These are phyloP conservation scores for Coleophoma cylindrospora DNA, from an alignment of 2,329 filamentous ascomycete species.

Conservation along the genomic window DNA sequence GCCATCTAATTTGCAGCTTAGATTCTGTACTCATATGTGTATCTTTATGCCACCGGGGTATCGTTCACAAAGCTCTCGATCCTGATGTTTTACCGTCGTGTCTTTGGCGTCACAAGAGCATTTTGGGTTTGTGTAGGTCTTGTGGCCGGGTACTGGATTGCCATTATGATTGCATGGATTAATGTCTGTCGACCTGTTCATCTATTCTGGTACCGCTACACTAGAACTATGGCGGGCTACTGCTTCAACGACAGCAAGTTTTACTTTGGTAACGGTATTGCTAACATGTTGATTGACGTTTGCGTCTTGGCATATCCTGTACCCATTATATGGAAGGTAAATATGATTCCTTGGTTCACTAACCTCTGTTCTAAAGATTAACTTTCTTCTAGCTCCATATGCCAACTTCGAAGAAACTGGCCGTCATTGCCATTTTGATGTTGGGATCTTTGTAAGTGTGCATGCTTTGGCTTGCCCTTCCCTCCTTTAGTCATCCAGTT, in stretches of 20 bases:
- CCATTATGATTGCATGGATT: conserved; percentile 17
- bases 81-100: conserved; percentile 26
- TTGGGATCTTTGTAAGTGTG: conserved; percentile 25
- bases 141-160: conserved; percentile 20
- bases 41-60: conserved; percentile 24
- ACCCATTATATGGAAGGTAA: conserved; percentile 17
- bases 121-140: conserved; percentile 20
- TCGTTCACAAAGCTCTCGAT: conserved; percentile 27
- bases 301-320: conserved; percentile 26
- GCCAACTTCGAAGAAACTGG: conserved; percentile 20
- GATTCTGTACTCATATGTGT: conserved; percentile 26
- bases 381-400: conserved; percentile 19
- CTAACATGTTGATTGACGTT: conserved; percentile 24
- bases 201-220: conserved; percentile 18
- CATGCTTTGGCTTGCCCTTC: neutral
- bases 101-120: conserved; percentile 25
- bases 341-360: too few species aligned
- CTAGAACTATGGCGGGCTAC: neutral
- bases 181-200: conserved; percentile 17
- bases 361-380: too few species aligned
- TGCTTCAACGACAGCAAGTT: conserved; percentile 22
- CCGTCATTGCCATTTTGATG: conserved; percentile 24
- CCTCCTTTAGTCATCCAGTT: neutral
- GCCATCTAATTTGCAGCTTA: conserved; percentile 6
- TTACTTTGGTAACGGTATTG: conserved; percentile 22